phyloP scores from a whole-genome alignment of 176 grass and related monocot species.

The Zea luxurians region DNA sequence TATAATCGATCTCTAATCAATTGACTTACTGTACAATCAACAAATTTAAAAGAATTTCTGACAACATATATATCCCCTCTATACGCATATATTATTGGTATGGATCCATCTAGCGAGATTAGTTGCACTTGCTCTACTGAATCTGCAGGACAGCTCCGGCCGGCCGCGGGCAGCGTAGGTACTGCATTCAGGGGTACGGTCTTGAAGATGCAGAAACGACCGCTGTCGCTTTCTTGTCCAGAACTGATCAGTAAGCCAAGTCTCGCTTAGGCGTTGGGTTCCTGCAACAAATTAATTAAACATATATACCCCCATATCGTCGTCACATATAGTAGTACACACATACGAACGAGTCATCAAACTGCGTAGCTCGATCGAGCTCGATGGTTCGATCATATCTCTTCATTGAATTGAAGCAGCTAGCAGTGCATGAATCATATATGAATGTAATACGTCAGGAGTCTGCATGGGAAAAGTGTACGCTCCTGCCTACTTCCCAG shows the following conservation, averaged over 20 bases:
- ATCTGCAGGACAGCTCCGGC: slow-evolving; percentile 11
- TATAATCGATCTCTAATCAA: neutral
- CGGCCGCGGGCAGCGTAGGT: neutral
- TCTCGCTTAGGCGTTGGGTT: neutral
- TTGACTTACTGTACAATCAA: neutral
- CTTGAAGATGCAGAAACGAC: neutral
- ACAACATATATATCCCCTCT: neutral
- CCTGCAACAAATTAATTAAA: neutral
- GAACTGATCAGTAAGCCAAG: neutral
- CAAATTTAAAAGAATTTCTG: neutral
- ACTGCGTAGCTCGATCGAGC: neutral
- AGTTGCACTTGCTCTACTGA: slow-evolving; percentile 29
- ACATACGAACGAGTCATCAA: neutral
- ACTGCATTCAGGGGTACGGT: neutral
- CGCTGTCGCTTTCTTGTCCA: neutral
- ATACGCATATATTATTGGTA: neutral
- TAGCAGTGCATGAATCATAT: neutral
- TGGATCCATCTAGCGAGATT: neutral
- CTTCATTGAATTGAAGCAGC: slow-evolving; percentile 8
- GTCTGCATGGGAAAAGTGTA: neutral
- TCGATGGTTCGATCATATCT: neutral
- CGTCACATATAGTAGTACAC: neutral
- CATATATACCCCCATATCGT: neutral
- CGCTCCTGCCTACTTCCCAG: neutral
- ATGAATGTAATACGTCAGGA: neutral